Percentiles rank a stretch among this genome's conserved stretches.
phyloP scores from a whole-genome alignment of 139 green algal genomes.

The Microglena sp. region DNA sequence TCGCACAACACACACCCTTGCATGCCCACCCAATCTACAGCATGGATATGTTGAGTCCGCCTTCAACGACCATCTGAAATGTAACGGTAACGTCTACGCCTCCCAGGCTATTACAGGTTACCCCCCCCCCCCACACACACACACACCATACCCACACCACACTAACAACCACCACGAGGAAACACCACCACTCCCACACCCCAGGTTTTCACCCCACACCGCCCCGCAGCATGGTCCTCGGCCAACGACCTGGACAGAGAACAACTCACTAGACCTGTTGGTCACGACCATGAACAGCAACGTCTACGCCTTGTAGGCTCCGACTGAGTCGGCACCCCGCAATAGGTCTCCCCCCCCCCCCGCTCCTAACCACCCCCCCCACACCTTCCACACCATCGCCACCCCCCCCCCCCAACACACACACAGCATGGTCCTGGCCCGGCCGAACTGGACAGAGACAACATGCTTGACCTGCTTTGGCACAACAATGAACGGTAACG shows the following conservation, averaged over 20 bases:
- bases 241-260: constrained; percentile 80
- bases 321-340: too few relatives aligned
- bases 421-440: constrained; percentile 77
- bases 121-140: neutral
- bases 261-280: constrained; percentile 76
- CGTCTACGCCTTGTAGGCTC: constrained; percentile 78
- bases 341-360: too few relatives aligned
- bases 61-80: too few relatives aligned
- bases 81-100: neutral
- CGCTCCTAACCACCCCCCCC: too few relatives aligned
- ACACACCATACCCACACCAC: neutral
- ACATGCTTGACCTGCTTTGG: constrained; percentile 77
- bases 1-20: too few relatives aligned
- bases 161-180: neutral
- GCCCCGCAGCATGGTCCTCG: constrained; percentile 72
- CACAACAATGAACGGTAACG: constrained; percentile 89
- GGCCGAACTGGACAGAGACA: constrained; percentile 83
- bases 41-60: too few relatives aligned
- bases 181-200: too few relatives aligned
- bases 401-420: neutral
- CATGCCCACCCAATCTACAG: too few relatives aligned
- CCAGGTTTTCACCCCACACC: neutral
- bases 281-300: constrained; percentile 92
- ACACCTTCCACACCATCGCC: neutral
- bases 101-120: neutral